These are phyloP conservation scores for Chrysosphaeria jannelii DNA, from an alignment of 2,329 filamentous ascomycete genomes.

Conservation along the genomic window DNA sequence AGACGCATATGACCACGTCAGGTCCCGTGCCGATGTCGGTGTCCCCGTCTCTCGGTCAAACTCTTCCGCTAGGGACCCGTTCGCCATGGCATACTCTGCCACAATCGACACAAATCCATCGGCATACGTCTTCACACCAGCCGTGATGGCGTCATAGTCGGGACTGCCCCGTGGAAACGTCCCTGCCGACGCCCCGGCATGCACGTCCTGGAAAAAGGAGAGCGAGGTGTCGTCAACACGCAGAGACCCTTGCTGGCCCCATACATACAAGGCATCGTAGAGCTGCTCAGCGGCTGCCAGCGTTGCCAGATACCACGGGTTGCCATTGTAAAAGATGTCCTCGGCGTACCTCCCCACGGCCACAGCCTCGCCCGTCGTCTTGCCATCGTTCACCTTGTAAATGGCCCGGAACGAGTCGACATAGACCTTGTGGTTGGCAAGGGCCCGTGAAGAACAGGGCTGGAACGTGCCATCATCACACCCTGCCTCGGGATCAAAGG, in stretches of 20 bases:
- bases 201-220: conserved; percentile 39
- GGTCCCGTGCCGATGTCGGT: conserved; percentile 30
- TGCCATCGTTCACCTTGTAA: conserved; percentile 38
- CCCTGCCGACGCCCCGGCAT: conserved; percentile 23
- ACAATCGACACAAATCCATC: conserved; percentile 28
- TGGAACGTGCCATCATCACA: conserved; percentile 49
- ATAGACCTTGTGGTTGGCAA: conserved; percentile 49
- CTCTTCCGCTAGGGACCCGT: conserved; percentile 23
- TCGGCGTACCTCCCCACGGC: conserved; percentile 38
- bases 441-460: conserved; percentile 36
- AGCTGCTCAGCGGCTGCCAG: conserved; percentile 54
- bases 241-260: conserved; percentile 31
- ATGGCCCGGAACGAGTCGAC: conserved; percentile 42
- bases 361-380: conserved; percentile 24
- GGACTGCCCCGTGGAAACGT: conserved; percentile 16
- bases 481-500: conserved; percentile 32
- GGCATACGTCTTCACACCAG: conserved; percentile 25
- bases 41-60: conserved; percentile 20
- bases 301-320: conserved; percentile 46
- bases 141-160: conserved; percentile 27
- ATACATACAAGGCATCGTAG: conserved; percentile 45
- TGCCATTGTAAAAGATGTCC: conserved; percentile 47
- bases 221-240: conserved; percentile 33
- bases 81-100: conserved; percentile 21
- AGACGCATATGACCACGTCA: conserved; percentile 47